Conservation (phyloP, 2,329 filamentous ascomycete species). For the Fusarium solani-melongenae region DNA sequence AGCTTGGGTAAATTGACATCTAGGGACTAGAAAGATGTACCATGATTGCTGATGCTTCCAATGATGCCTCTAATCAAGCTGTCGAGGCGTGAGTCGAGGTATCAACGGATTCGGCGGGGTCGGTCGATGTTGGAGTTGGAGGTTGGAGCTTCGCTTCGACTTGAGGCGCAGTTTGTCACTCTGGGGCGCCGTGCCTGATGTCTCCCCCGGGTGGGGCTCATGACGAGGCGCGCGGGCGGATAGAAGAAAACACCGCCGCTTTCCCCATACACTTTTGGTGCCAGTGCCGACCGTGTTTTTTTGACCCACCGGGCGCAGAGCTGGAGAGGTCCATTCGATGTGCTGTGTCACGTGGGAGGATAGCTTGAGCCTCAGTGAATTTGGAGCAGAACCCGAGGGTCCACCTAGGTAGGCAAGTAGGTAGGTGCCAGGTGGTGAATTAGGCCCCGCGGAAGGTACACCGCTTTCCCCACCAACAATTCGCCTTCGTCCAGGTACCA, state of each 20-base stretch:
- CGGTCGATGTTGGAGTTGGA: constrained; percentile 39
- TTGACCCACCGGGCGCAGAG: no score
- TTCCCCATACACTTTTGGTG: no score
- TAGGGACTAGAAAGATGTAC: constrained; percentile 16
- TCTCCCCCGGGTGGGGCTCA: constrained; percentile 44
- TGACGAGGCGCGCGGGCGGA: constrained; percentile 21
- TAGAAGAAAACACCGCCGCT: no score
- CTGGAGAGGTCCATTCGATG: background rate
- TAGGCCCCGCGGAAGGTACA: constrained; percentile 29
- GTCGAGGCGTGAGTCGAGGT: constrained; percentile 17
- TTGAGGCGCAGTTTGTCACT: constrained; percentile 38
- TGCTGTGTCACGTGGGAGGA: constrained; percentile 17
- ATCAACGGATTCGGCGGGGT: constrained; percentile 40
- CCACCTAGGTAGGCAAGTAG: no score
- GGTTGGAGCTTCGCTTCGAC: constrained; percentile 41
- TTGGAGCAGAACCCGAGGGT: no score
- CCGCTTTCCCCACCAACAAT: constrained; percentile 43
- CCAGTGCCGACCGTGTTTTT: no score
- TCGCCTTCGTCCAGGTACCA: constrained; percentile 47
- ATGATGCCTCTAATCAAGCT: constrained; percentile 11
- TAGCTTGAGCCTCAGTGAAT: constrained; percentile 33
- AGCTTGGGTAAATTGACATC: constrained; percentile 19
- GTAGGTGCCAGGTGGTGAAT: no score
- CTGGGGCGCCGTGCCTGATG: constrained; percentile 45
- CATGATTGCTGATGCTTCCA: constrained; percentile 29